phyloP scores from a whole-genome alignment of 2,329 filamentous ascomycete genomes.

The Fusarium temperatum region DNA sequence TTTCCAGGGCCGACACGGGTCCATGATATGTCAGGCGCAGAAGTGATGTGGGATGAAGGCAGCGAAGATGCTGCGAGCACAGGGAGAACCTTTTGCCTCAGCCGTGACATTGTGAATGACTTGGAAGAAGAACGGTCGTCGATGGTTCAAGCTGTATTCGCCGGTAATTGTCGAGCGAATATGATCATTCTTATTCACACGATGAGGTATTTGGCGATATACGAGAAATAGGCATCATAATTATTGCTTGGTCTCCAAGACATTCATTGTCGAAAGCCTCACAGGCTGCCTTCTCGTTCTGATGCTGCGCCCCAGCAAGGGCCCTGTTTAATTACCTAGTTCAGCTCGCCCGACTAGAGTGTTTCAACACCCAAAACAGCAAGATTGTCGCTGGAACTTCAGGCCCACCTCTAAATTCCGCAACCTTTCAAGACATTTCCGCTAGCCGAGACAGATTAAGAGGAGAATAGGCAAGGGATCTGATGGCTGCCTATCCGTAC shows the following conservation, averaged over 20 bases:
- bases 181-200: neutral
- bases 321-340: neutral
- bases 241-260: neutral
- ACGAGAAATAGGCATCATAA: neutral
- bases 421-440: constrained; percentile 9
- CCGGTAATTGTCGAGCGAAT: neutral
- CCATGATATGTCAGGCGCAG: constrained; percentile 28
- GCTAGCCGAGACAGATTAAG: constrained; percentile 3
- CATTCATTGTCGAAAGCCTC: constrained; percentile 4
- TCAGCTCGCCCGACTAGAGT: constrained; percentile 24
- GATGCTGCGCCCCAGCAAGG: constrained; percentile 24
- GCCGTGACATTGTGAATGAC: constrained; percentile 17
- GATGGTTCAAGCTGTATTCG: neutral
- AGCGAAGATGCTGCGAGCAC: constrained; percentile 13
- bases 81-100: constrained; percentile 22
- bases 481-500: neutral
- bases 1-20: constrained; percentile 9
- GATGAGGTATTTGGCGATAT: neutral
- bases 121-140: neutral
- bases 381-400: constrained; percentile 8
- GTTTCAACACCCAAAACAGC: constrained; percentile 15
- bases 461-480: neutral
- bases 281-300: constrained; percentile 9
- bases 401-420: constrained; percentile 17
- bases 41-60: constrained; percentile 20